These are phyloP conservation scores for Pythium grandisporangium DNA, from an alignment of 352 stramenopile genomes.

Conservation along the genomic window DNA sequence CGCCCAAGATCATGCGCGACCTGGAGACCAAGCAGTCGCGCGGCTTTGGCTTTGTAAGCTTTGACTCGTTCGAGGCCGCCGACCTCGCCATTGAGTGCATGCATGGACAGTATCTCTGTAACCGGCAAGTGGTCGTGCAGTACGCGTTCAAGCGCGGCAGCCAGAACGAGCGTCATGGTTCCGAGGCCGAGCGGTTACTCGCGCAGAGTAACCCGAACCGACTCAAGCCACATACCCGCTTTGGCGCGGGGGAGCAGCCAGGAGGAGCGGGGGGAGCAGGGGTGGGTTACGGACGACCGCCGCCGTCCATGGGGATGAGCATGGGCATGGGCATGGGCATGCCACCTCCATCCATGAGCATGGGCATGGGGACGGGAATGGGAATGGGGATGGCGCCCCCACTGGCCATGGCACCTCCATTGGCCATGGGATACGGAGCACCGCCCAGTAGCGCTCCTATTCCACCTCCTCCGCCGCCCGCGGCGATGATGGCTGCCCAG, in stretches of 20 bases:
- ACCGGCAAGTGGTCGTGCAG: conserved; percentile 96
- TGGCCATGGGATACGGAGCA: conserved; percentile 8
- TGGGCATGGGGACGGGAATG: conserved; percentile 26
- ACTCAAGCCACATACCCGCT: conserved; percentile 71
- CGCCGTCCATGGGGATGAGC: conserved; percentile 21
- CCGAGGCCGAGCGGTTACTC: conserved; percentile 80
- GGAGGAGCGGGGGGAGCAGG: neutral
- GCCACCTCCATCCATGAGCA: conserved; percentile 16
- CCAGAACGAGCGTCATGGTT: conserved; percentile 89
- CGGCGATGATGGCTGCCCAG: too few relatives aligned
- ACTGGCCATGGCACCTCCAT: conserved; percentile 20
- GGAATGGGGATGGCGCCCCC: conserved; percentile 23
- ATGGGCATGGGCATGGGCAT: conserved; percentile 17
- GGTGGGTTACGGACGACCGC: conserved; percentile 23
- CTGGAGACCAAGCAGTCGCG: conserved; percentile 88
- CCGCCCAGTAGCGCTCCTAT: conserved; percentile 7
- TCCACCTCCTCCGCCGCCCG: conserved; percentile 25
- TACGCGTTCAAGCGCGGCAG: conserved; percentile 99
- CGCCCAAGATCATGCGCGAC: conserved; percentile 94
- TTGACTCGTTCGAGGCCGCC: conserved; percentile 95
- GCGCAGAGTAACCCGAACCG: conserved; percentile 80
- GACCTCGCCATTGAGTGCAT: conserved; percentile 99
- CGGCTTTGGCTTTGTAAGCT: conserved; percentile 97
- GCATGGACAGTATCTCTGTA: conserved; percentile 98
- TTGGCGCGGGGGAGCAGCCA: conserved; percentile 24